Conservation (phyloP, 2,329 filamentous ascomycete genomes). For the Nemania serpens region DNA sequence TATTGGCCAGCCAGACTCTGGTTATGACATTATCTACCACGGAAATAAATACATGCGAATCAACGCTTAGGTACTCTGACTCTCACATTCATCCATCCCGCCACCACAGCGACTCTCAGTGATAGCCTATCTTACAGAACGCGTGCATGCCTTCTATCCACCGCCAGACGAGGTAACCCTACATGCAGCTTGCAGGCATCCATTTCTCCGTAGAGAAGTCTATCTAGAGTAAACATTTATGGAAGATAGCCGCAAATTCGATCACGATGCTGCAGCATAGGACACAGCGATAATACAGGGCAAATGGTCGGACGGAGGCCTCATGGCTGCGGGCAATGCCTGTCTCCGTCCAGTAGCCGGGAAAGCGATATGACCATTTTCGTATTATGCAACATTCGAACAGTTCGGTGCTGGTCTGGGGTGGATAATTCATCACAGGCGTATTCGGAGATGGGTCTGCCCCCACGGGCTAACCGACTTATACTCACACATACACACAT, state of each 20-base stretch:
- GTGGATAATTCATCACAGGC: neutral
- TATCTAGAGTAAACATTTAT: neutral
- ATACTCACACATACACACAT: too few species aligned
- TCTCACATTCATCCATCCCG: neutral
- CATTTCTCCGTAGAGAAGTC: neutral
- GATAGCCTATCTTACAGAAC: neutral
- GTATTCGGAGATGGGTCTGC: neutral
- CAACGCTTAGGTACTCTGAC: neutral
- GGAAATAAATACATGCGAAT: neutral
- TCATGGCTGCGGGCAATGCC: neutral
- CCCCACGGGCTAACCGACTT: neutral
- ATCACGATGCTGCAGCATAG: neutral
- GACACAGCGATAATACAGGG: neutral
- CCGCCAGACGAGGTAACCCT: neutral
- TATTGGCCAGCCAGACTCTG: neutral
- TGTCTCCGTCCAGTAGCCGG: neutral
- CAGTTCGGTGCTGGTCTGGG: neutral
- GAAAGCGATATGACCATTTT: neutral
- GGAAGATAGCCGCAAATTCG: neutral
- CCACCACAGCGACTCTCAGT: neutral
- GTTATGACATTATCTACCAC: slow-evolving; percentile 10
- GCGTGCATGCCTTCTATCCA: neutral
- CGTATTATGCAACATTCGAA: neutral
- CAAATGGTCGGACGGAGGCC: neutral
- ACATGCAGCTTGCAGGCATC: neutral